Percentiles rank a stretch among this genome's conserved stretches.
Evolutionary conservation across 148 eudicot genomes (phyloP).

Genomic region (Vaccinium corymbosum): DNA sequence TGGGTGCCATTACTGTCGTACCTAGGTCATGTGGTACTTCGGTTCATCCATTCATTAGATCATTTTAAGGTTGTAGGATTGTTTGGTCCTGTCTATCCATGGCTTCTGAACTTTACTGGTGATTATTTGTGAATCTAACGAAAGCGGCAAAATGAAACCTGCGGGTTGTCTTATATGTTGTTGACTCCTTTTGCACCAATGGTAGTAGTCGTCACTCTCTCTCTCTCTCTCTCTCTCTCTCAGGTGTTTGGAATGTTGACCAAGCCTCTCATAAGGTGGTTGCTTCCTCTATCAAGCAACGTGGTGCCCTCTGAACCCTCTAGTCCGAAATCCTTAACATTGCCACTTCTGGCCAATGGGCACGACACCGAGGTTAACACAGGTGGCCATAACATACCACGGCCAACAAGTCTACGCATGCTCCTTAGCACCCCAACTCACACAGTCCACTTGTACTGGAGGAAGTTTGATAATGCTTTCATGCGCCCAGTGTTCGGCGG

Average conservation of each 20-base stretch:
- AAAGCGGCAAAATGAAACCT: background rate
- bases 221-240: background rate
- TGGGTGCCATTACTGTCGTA: background rate
- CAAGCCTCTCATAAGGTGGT: slow-evolving; percentile 48
- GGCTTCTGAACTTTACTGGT: background rate
- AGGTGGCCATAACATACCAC: slow-evolving; percentile 17
- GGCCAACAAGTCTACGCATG: slow-evolving; percentile 39
- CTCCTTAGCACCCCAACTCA: slow-evolving; percentile 41
- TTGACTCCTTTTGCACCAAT: background rate
- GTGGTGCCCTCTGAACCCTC: slow-evolving; percentile 31
- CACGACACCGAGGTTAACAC: slow-evolving; percentile 30
- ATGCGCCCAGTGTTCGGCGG: slow-evolving; percentile 70
- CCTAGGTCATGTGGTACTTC: background rate
- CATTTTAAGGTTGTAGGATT: background rate
- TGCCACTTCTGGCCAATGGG: slow-evolving; percentile 35
- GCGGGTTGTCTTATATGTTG: background rate
- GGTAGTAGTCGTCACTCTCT: background rate
- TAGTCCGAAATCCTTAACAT: slow-evolving; percentile 35
- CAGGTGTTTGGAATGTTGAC: slow-evolving; percentile 59
- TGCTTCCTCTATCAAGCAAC: slow-evolving; percentile 26
- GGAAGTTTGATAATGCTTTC: slow-evolving; percentile 44
- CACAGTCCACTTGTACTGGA: slow-evolving; percentile 52
- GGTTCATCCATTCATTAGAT: background rate
- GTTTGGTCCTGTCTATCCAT: background rate
- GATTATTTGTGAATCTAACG: background rate